Conservation (phyloP, 2,329 filamentous ascomycete genomes). For the Beauveria medogensis region DNA sequence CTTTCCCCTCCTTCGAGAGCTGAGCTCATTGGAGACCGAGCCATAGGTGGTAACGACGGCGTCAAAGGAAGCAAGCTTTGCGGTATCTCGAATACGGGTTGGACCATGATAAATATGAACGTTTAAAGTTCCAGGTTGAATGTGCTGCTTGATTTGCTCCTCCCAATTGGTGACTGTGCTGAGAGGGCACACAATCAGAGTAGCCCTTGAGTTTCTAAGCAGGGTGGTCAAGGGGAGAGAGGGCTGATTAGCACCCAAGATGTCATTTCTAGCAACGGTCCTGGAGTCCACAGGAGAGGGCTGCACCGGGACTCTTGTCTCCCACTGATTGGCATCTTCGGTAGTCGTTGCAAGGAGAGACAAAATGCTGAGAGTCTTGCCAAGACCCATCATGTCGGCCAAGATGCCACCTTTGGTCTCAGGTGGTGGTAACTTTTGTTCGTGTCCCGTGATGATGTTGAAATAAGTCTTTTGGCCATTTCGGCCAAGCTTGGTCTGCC, state of each 20-base stretch:
- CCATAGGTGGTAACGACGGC: slow-evolving; percentile 90
- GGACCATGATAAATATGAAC: slow-evolving; percentile 84
- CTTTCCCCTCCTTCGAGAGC: slow-evolving; percentile 53
- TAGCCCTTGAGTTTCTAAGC: slow-evolving; percentile 65
- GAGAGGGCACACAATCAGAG: slow-evolving; percentile 79
- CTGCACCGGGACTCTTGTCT: slow-evolving; percentile 42
- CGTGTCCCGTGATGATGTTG: slow-evolving; percentile 77
- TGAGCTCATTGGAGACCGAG: slow-evolving; percentile 73
- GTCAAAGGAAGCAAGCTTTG: slow-evolving; percentile 65
- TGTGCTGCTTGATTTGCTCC: slow-evolving; percentile 78
- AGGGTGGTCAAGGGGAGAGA: slow-evolving; percentile 42
- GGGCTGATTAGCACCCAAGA: slow-evolving; percentile 26
- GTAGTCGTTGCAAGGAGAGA: slow-evolving; percentile 64
- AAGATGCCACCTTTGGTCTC: slow-evolving; percentile 67
- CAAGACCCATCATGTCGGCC: slow-evolving; percentile 84
- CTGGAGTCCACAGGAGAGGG: slow-evolving; percentile 35
- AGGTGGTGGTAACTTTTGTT: slow-evolving; percentile 49
- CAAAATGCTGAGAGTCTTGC: slow-evolving; percentile 78
- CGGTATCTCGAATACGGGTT: slow-evolving; percentile 60
- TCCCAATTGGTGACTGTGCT: slow-evolving; percentile 94
- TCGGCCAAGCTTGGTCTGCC: slow-evolving; percentile 52
- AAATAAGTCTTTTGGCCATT: slow-evolving; percentile 56
- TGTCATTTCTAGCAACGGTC: slow-evolving; percentile 23
- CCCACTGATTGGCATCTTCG: slow-evolving; percentile 56
- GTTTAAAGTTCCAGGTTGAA: slow-evolving; percentile 54